Percentiles rank a stretch among this genome's conserved stretches.
phyloP scores from a whole-genome alignment of 441 rosid species.

The Populus trichocarpa region DNA sequence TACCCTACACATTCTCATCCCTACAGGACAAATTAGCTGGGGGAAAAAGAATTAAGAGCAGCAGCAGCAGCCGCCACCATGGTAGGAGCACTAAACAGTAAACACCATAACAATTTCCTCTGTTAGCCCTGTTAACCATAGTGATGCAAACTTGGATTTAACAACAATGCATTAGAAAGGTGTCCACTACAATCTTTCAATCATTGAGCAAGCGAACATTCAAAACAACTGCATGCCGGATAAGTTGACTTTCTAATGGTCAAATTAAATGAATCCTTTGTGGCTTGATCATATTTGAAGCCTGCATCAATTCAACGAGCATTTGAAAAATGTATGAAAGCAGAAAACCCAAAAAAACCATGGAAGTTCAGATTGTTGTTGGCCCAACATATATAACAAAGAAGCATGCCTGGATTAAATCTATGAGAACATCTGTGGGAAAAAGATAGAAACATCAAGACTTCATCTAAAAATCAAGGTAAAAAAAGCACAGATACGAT shows the following conservation, averaged over 20 bases:
- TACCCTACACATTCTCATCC: neutral
- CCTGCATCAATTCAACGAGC: neutral
- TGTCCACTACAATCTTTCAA: neutral
- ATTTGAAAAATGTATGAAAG: neutral
- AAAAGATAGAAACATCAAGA: neutral
- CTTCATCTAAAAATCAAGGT: neutral
- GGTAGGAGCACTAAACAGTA: neutral
- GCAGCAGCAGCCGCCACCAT: neutral
- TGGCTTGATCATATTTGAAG: neutral
- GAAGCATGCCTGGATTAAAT: neutral
- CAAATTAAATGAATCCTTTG: neutral
- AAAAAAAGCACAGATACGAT: neutral
- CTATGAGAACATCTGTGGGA: neutral
- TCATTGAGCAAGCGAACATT: neutral
- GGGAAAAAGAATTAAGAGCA: neutral
- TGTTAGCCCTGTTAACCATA: too few species aligned
- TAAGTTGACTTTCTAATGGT: neutral
- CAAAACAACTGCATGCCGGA: neutral
- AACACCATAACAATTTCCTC: neutral
- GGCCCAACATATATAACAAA: neutral
- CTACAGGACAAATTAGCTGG: neutral
- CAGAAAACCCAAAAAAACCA: too few species aligned
- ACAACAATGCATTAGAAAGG: neutral
- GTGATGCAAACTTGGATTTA: neutral
- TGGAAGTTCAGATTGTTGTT: neutral